Evolutionary conservation across 208 protist species (phyloP).

Genomic region (Trypanosoma cruzi): DNA sequence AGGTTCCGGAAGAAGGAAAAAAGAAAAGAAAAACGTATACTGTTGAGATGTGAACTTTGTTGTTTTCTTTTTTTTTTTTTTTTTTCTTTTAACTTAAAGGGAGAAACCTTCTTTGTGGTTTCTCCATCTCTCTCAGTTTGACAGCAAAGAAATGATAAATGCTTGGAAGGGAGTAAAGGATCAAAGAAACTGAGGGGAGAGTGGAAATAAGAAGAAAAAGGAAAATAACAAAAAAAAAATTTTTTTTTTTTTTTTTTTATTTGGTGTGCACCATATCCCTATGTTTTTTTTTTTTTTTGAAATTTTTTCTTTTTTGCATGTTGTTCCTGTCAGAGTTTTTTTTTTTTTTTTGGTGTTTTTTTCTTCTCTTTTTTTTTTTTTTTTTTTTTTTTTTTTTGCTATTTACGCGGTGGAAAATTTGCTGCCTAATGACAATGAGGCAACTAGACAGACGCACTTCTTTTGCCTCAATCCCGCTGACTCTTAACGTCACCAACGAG

Average conservation of each 20-base stretch:
- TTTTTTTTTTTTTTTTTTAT: constrained; percentile 18
- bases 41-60: too few relatives aligned
- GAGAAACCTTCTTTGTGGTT: not conserved
- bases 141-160: not conserved
- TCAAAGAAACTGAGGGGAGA: not conserved
- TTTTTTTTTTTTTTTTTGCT: too few relatives aligned
- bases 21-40: too few relatives aligned
- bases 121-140: not conserved
- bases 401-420: too few relatives aligned
- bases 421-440: too few relatives aligned
- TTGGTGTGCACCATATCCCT: constrained; percentile 7
- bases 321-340: not conserved
- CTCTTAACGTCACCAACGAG: too few relatives aligned
- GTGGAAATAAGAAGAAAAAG: not conserved
- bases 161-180: not conserved
- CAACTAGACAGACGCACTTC: too few relatives aligned
- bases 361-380: not conserved
- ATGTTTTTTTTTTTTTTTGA: constrained; percentile 13
- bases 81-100: too few relatives aligned
- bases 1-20: too few relatives aligned
- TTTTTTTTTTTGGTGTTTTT: constrained; percentile 23
- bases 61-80: not conserved
- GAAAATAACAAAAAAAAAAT: not conserved
- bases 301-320: not conserved
- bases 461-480: too few relatives aligned